A percentile compares a stretch with the other conserved stretches of the same genome.
Conservation (phyloP, 2,329 filamentous ascomycete genomes). For the Phoma sp. region DNA sequence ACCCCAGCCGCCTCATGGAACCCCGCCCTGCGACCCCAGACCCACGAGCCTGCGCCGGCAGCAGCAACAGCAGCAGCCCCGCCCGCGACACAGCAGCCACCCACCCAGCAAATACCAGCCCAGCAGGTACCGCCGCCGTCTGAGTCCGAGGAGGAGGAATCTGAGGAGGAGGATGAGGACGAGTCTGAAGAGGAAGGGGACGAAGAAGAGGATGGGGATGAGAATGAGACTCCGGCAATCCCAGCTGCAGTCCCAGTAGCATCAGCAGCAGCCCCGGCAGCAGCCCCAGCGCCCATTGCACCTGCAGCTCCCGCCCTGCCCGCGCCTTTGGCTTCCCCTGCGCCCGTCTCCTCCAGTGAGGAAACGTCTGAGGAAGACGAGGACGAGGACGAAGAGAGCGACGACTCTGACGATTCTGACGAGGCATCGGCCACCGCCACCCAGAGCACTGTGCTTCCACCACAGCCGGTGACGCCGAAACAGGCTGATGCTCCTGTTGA, state of each 20-base stretch:
- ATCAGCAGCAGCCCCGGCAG: not conserved
- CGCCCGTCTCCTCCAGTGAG: conserved; percentile 11
- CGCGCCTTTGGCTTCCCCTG: not conserved
- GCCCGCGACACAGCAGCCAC: not conserved
- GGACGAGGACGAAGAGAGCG: conserved; percentile 15
- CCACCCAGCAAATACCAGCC: conserved; percentile 10
- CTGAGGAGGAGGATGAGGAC: conserved; percentile 14
- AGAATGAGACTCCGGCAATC: conserved; percentile 5
- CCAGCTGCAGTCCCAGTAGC: conserved; percentile 11
- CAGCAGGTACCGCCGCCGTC: conserved; percentile 21
- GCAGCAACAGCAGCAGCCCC: not conserved
- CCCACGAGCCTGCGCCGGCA: conserved; percentile 11
- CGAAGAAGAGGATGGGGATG: conserved; percentile 9
- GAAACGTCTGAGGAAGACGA: conserved; percentile 13
- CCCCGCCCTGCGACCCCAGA: conserved; percentile 57
- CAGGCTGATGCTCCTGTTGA: conserved; percentile 22
- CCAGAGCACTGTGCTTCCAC: conserved; percentile 12
- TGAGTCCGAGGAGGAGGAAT: conserved; percentile 23
- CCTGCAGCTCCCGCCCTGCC: not conserved
- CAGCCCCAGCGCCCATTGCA: not conserved
- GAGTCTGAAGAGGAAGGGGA: conserved; percentile 9
- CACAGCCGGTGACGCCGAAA: conserved; percentile 10
- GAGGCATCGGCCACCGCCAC: conserved; percentile 44
- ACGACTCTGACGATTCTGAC: conserved; percentile 6
- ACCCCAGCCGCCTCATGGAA: conserved; percentile 56